Evolutionary conservation across 2,329 filamentous ascomycete genomes (phyloP).

Genomic region (Cladophialophora chaetospira): DNA sequence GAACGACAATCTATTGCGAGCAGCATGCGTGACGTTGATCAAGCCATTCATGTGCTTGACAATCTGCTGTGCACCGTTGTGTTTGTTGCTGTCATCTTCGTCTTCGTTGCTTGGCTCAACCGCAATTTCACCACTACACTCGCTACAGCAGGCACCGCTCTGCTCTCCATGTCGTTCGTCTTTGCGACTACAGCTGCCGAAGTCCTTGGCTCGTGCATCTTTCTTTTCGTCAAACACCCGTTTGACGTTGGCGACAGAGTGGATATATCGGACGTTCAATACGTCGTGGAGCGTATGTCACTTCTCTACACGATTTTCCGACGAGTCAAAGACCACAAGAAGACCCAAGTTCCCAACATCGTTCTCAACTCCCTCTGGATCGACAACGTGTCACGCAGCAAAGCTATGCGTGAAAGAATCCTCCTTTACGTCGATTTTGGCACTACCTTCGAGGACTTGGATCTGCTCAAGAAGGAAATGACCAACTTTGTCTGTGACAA

Average conservation of each 20-base stretch:
- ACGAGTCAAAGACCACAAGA: conserved; percentile 77
- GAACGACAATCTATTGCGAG: conserved; percentile 85
- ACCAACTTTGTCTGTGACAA: conserved; percentile 77
- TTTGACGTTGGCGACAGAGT: conserved; percentile 95
- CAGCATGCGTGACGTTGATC: conserved; percentile 96
- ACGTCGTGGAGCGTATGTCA: conserved; percentile 91
- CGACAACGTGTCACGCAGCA: conserved; percentile 88
- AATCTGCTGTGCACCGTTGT: conserved; percentile 80
- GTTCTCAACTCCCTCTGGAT: conserved; percentile 90
- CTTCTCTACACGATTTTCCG: conserved; percentile 91
- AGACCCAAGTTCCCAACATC: conserved; percentile 84
- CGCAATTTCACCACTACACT: conserved; percentile 81
- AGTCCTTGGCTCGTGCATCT: conserved; percentile 96
- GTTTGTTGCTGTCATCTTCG: conserved; percentile 75
- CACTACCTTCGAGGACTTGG: conserved; percentile 85
- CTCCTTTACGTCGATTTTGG: conserved; percentile 80
- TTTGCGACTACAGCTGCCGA: conserved; percentile 92
- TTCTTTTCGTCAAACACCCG: conserved; percentile 97
- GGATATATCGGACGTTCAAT: conserved; percentile 68
- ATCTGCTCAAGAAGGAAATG: conserved; percentile 81
- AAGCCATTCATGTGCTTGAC: conserved; percentile 89
- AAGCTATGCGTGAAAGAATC: conserved; percentile 85
- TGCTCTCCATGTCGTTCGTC: conserved; percentile 95
- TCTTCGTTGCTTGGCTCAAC: conserved; percentile 90
- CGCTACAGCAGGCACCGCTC: conserved; percentile 84